A percentile compares a stretch with the other conserved stretches of the same genome.
phyloP scores from a whole-genome alignment of 257 asterid genomes.

The Anisodus tanguticus region DNA sequence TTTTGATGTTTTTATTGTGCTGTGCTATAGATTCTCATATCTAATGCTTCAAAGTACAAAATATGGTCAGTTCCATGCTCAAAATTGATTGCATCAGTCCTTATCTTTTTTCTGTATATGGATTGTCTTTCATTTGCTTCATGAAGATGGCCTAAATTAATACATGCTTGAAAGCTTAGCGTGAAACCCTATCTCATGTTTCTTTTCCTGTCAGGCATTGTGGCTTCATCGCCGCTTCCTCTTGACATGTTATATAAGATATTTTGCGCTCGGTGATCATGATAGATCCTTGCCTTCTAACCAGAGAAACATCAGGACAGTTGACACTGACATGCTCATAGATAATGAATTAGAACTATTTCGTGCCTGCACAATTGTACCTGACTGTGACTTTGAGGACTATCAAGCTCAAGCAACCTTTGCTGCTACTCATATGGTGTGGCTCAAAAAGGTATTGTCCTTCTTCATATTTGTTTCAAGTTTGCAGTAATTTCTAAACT shows the following conservation, averaged over 20 bases:
- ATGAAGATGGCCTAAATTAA: not conserved
- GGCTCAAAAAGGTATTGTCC: constrained; percentile 76
- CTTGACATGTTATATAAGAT: constrained; percentile 66
- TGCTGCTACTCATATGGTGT: constrained; percentile 73
- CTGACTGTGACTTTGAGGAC: constrained; percentile 72
- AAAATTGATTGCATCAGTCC: constrained; percentile 11
- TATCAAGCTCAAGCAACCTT: constrained; percentile 74
- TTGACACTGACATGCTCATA: constrained; percentile 42
- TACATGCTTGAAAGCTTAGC: not conserved
- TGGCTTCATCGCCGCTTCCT: constrained; percentile 99
- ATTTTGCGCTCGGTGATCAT: constrained; percentile 38
- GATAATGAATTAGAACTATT: constrained; percentile 58
- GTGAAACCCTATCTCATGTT: not conserved
- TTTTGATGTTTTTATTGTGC: not conserved
- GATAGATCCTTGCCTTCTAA: constrained; percentile 31
- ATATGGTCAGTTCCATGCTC: not conserved
- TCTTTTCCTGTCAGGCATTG: constrained; percentile 55
- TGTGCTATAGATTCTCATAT: not conserved
- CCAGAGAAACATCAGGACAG: constrained; percentile 28
- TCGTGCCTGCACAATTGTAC: constrained; percentile 56
- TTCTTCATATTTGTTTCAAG: not conserved
- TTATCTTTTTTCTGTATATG: not conserved
- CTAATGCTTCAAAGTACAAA: not conserved
- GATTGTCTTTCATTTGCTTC: not conserved
- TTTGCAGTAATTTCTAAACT: not conserved